A percentile compares a stretch with the other conserved stretches of the same genome.
Evolutionary conservation across 495 filamentous ascomycete genomes (phyloP).

Genomic region (Penicillium paradoxum): DNA sequence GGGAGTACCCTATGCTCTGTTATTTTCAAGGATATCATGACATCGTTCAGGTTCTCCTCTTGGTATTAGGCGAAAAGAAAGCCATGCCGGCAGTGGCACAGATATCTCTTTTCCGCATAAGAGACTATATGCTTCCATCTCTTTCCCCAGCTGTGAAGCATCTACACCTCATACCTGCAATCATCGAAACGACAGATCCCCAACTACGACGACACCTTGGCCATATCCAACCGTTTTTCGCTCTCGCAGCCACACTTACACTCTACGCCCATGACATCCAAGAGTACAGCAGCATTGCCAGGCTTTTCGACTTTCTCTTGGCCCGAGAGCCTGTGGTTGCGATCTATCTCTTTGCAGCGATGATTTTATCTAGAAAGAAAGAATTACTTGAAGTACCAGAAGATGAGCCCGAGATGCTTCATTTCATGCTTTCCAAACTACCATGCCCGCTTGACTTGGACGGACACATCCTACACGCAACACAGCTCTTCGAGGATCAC

Average conservation of each 20-base stretch:
- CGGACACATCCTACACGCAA: conserved; percentile 59
- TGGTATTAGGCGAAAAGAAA: conserved; percentile 65
- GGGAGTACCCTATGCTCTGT: conserved; percentile 77
- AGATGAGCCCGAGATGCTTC: conserved; percentile 92
- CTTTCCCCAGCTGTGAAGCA: conserved; percentile 77
- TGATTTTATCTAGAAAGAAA: conserved; percentile 69
- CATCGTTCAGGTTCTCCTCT: conserved; percentile 92
- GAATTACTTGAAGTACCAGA: conserved; percentile 76
- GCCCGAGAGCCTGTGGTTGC: conserved; percentile 79
- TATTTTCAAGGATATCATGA: conserved; percentile 99
- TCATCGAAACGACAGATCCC: conserved; percentile 65
- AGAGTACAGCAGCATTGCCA: conserved; percentile 77
- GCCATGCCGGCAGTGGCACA: conserved; percentile 58
- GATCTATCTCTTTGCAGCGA: conserved; percentile 87
- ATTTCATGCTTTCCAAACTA: conserved; percentile 81
- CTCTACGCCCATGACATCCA: conserved; percentile 95
- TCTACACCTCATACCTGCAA: conserved; percentile 75
- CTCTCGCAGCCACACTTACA: conserved; percentile 81
- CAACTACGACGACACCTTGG: conserved; percentile 67
- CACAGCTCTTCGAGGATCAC: conserved; percentile 54
- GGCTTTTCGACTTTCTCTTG: conserved; percentile 86
- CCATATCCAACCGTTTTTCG: conserved; percentile 81
- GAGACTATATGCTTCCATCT: conserved; percentile 95
- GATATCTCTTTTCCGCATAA: conserved; percentile 81
- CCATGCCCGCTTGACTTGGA: conserved; percentile 83